Conservation (phyloP, 495 filamentous ascomycete genomes). For the Penicillium argentinense region DNA sequence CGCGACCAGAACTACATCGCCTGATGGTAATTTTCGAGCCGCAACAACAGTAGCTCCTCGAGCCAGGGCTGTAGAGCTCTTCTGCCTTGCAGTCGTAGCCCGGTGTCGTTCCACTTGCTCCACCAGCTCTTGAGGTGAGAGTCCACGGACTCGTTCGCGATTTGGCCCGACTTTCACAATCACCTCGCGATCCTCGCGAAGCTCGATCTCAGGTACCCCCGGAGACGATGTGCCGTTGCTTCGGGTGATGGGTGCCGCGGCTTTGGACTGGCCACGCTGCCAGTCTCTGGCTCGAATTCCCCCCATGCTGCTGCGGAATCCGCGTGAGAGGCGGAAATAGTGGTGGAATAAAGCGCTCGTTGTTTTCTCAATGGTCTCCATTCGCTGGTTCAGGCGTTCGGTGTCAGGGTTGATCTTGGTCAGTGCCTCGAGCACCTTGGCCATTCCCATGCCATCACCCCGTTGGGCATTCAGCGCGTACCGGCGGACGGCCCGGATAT, state of each 20-base stretch:
- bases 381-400: conserved; percentile 16
- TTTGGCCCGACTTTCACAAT: conserved; percentile 8
- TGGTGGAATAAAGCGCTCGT: conserved; percentile 10
- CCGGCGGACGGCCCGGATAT: conserved; percentile 15
- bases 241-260: conserved; percentile 3
- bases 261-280: conserved; percentile 8
- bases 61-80: conserved; percentile 3
- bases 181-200: conserved; percentile 5
- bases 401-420: conserved; percentile 16
- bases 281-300: conserved; percentile 9
- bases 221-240: no score
- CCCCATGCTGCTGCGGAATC: conserved; percentile 12
- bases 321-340: conserved; percentile 6
- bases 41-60: conserved; percentile 8
- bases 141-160: not conserved
- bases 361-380: conserved; percentile 15
- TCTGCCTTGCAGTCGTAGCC: not conserved
- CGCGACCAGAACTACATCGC: conserved; percentile 5
- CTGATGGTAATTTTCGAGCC: conserved; percentile 11
- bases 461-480: conserved; percentile 20
- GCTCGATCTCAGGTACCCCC: not conserved
- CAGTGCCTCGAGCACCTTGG: conserved; percentile 18
- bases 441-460: conserved; percentile 18
- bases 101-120: not conserved
- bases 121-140: conserved; percentile 1